These are phyloP conservation scores for Ganoderma multipileum DNA, from an alignment of 1,284 basidiomycete species.

Conservation along the genomic window DNA sequence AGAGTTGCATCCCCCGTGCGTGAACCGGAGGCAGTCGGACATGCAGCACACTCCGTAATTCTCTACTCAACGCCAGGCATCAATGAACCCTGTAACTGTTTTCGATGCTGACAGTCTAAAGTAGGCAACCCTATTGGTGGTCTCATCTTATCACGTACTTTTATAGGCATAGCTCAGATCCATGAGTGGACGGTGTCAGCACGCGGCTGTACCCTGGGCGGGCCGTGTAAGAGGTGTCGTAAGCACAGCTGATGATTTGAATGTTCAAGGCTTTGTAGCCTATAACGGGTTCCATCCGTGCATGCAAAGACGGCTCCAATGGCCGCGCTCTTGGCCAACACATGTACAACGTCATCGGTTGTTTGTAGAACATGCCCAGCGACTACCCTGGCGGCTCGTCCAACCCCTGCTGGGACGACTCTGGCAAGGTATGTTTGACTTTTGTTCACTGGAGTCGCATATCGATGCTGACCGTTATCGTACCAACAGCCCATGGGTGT, in stretches of 20 bases:
- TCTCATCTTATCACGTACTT: constrained; percentile 75
- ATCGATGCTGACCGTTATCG: constrained; percentile 1
- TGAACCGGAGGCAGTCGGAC: background rate
- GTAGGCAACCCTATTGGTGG: constrained; percentile 72
- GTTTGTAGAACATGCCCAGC: constrained; percentile 74
- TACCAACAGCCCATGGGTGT: constrained; percentile 67
- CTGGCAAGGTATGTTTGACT: constrained; percentile 48
- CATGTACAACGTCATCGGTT: constrained; percentile 73
- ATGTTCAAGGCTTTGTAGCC: constrained; percentile 60
- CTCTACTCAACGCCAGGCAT: constrained; percentile 4
- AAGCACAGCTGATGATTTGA: background rate
- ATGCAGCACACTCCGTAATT: background rate
- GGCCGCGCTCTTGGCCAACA: constrained; percentile 70
- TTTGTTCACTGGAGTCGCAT: background rate
- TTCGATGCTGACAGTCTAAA: constrained; percentile 34
- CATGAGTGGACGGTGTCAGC: constrained; percentile 72
- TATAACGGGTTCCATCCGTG: constrained; percentile 71
- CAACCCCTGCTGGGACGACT: constrained; percentile 61
- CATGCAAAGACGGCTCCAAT: constrained; percentile 65
- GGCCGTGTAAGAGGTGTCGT: too few species aligned
- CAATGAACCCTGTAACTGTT: constrained; percentile 38
- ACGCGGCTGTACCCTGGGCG: background rate
- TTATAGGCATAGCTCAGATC: constrained; percentile 63
- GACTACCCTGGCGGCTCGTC: constrained; percentile 64
- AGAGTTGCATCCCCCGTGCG: background rate